Evolutionary conservation across 2,329 filamentous ascomycete genomes (phyloP), one percentile per base, ranked within the genome.

Genomic region (Xylaria digitata): DNA sequence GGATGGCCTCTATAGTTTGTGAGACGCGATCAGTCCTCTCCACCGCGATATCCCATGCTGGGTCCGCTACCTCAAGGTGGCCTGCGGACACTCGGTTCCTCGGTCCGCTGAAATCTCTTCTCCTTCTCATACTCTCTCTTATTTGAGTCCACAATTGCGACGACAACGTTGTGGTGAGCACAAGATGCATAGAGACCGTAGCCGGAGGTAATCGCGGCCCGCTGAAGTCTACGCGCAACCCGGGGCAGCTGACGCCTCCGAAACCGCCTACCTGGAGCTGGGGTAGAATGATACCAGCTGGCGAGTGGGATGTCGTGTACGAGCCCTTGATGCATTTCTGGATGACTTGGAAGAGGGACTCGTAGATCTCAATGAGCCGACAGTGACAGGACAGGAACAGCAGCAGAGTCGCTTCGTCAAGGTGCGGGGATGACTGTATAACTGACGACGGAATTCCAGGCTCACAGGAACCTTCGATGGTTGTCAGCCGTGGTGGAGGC

Each of bases 301-400:
- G 26, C 6, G 61, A 9, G 11, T 30, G 48, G 3, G 55, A n/a
- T 7, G 56, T 8, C 15, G 42, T 32, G 15, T 19, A 21, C 9
- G 59, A 32, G 34, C 61, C 48, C 13, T 59, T 37, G 37, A 61
- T 49, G 11, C 64, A 69, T 2, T 30, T 23, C 30, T 34, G 48
- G 19, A 70, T 65, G 0, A 57, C 57, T 8, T 63, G 42, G 54
- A 68, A 65, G 30, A 70, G 57, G 43, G 50, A 42, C 17, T 52
- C 61, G 46, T 68, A 70, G 53, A 67, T 65, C 21, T 62, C 58
- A 17, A 34, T n/a, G 17, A 68, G 62, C n/a, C 54, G 61, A 9
- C 50, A 70, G 58, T 67, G 67, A 34, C 67, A 70, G 2, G 67
- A 70, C 3, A 70, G 48, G 32, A 68, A 50, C 0, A 68, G 34